Conservation (phyloP, 345 rosid species). For the Sisymbrium irio region DNA sequence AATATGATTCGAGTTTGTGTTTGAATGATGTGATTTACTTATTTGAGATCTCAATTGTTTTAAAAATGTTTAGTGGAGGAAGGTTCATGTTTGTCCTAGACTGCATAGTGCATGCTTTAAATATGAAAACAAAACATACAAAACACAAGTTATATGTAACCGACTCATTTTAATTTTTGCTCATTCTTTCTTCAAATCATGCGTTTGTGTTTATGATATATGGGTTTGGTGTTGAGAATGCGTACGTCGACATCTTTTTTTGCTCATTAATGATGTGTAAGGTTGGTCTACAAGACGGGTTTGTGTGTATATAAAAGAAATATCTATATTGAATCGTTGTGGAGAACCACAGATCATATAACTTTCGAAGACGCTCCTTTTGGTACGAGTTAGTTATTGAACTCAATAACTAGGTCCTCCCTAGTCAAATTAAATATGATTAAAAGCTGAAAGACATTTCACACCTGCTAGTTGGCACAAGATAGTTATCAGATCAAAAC, state of each 20-base stretch:
- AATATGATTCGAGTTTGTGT: not conserved
- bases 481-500: not conserved
- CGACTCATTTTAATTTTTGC: not conserved
- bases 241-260: not conserved
- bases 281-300: not conserved
- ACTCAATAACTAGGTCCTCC: not conserved
- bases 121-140: not conserved
- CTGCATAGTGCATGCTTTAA: not conserved
- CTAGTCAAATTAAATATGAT: not conserved
- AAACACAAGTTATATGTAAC: not conserved
- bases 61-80: not conserved
- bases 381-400: not conserved
- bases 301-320: not conserved
- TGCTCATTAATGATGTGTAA: not conserved
- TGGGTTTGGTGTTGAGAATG: not conserved
- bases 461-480: conserved; percentile 2
- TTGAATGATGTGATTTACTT: not conserved
- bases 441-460: not conserved
- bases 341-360: not conserved
- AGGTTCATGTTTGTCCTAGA: not conserved
- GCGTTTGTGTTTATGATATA: not conserved
- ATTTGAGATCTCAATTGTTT: not conserved
- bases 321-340: not conserved
- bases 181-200: not conserved
- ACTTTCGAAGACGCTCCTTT: not conserved